Evolutionary conservation across 1,139 yeast species (phyloP), one percentile per base, ranked within the genome.

Genomic region (Lodderomyces elongisporus): DNA sequence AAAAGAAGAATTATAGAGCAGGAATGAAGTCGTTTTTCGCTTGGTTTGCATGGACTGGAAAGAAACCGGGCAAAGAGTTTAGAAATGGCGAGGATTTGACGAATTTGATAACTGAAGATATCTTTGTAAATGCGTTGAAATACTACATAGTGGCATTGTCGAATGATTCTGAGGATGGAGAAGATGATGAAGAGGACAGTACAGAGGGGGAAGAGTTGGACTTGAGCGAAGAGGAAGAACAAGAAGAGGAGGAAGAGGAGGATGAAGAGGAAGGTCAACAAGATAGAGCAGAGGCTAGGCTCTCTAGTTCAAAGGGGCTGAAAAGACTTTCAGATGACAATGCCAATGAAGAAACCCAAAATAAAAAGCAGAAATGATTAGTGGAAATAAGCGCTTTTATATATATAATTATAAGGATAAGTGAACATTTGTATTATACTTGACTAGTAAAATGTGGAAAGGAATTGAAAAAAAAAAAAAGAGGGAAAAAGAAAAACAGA

Each of bases 1-100:
- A 79, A 28, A 80, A 80, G 52, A 77, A 72, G 46, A 62, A 63
- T 31, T 81, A 81, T 49, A 60, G 88, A 38, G 48, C 66, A 18
- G 88, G 88, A 3, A 80, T 80, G 87, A 77, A 77, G 48, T 76
- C 85, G 4, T 74, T 82, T 46, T 81, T 81, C 53, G 76, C 85
- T 3, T 82, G 83, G 77, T 81, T 81, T 48, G 60, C 62, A 30
- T 82, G 91, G 91, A 80, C 89, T 0, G 91, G 89, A 1, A 53
- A 52, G 32, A 79, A 77, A 46, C 81, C 83, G 1, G 85, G 85
- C 1, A 81, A 81, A 49, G 89, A 82, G 48, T 81, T 75, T 48
- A 70, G 88, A 43, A 66, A 69, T 42, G 91, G 89, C 10, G 88
- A 78, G 43, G 85, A 79, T 10, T 62, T 83, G 41, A 77, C 89